A percentile compares a stretch with the other conserved stretches of the same genome.
Conservation (phyloP, 352 stramenopile genomes). For the Phytopythium delawarense region DNA sequence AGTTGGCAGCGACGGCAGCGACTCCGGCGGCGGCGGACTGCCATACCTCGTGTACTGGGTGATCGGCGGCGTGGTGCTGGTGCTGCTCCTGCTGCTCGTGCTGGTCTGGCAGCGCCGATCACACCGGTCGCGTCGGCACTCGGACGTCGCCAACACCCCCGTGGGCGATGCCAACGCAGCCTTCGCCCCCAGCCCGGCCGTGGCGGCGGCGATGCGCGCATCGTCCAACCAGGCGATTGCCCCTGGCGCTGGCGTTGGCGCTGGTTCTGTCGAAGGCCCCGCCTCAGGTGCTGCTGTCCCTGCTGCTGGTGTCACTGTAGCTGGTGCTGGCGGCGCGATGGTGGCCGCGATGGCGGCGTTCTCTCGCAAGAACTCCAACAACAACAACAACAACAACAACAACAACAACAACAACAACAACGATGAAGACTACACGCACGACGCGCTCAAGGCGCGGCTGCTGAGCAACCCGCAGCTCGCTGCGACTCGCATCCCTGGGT, state of each 20-base stretch:
- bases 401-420: slow-evolving; percentile 13
- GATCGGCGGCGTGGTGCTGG: slow-evolving; percentile 25
- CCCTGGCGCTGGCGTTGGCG: neutral
- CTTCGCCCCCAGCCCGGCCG: slow-evolving; percentile 12
- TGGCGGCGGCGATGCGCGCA: slow-evolving; percentile 4
- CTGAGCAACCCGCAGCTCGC: slow-evolving; percentile 28
- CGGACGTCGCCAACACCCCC: slow-evolving; percentile 18
- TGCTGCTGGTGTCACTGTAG: neutral
- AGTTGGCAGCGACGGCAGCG: slow-evolving; percentile 10
- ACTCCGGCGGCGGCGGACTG: slow-evolving; percentile 10
- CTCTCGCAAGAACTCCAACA: slow-evolving; percentile 5
- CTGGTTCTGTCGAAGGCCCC: neutral
- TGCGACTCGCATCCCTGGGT: slow-evolving; percentile 27
- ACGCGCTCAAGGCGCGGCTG: slow-evolving; percentile 22
- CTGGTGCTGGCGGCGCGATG: slow-evolving; percentile 8
- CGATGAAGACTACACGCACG: slow-evolving; percentile 20
- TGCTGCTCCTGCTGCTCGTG: slow-evolving; percentile 29
- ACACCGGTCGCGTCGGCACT: slow-evolving; percentile 19
- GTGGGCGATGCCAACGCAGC: slow-evolving; percentile 14
- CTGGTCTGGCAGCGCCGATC: slow-evolving; percentile 27
- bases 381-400: slow-evolving; percentile 16
- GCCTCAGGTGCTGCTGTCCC: neutral
- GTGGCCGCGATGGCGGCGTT: slow-evolving; percentile 1
- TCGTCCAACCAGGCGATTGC: neutral
- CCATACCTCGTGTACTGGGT: slow-evolving; percentile 24